Percentiles rank a stretch among this genome's conserved stretches.
Evolutionary conservation across 2,329 filamentous ascomycete genomes (phyloP).

Genomic region (Paecilomyces niveus): DNA sequence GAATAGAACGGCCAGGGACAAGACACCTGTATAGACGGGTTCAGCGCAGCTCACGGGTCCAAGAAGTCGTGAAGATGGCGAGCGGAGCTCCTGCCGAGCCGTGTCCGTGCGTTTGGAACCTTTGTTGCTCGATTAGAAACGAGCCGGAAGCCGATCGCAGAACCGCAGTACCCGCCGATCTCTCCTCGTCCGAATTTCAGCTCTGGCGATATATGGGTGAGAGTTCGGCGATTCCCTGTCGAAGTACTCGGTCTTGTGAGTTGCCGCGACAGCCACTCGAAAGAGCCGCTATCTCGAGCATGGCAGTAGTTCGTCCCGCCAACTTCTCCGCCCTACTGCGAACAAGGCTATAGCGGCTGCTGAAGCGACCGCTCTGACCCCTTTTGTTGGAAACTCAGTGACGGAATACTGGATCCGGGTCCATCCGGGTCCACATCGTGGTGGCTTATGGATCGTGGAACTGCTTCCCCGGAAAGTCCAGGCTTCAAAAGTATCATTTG

Average conservation of each 20-base stretch:
- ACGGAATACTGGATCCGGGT: not conserved
- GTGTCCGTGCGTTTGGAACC: slow-evolving; percentile 14
- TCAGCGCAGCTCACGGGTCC: slow-evolving; percentile 8
- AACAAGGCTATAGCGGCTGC: not conserved
- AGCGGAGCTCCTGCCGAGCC: slow-evolving; percentile 14
- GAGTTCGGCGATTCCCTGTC: not conserved
- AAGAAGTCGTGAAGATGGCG: slow-evolving; percentile 9
- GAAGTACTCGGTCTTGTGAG: not conserved
- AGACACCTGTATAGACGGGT: slow-evolving; percentile 8
- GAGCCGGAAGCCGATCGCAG: slow-evolving; percentile 8
- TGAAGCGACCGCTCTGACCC: not conserved
- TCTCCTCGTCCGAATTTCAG: not conserved
- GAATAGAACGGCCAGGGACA: slow-evolving; percentile 4
- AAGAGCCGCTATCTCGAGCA: not conserved
- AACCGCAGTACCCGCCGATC: not conserved
- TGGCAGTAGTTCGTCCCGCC: not conserved
- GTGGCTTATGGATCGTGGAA: not conserved
- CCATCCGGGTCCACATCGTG: not conserved
- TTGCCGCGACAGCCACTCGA: not conserved
- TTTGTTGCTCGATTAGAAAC: not conserved
- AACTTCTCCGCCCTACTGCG: not conserved
- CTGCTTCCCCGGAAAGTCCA: not conserved
- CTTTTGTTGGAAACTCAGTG: not conserved
- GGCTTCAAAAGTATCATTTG: not conserved
- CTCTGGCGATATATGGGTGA: not conserved